A percentile compares a stretch with the other conserved stretches of the same genome.
Evolutionary conservation across 352 stramenopile genomes (phyloP).

Genomic region (Phytophthora litchii): DNA sequence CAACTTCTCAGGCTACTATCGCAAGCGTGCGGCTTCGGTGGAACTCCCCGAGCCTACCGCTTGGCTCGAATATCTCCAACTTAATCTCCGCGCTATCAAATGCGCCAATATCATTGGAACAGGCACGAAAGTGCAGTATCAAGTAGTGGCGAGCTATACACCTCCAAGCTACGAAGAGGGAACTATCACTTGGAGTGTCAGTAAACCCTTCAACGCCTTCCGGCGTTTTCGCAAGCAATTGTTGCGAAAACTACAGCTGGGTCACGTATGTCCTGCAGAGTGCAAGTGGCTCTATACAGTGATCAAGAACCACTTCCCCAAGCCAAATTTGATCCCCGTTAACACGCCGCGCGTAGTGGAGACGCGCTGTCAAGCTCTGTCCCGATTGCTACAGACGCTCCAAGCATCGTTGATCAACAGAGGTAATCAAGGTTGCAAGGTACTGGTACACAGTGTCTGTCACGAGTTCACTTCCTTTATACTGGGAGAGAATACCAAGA

Average conservation of each 20-base stretch:
- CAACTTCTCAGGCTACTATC: slow-evolving; percentile 37
- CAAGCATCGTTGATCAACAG: slow-evolving; percentile 38
- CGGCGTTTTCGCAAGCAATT: slow-evolving; percentile 48
- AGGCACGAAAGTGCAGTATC: slow-evolving; percentile 27
- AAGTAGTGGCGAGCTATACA: slow-evolving; percentile 35
- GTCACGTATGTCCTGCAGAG: slow-evolving; percentile 38
- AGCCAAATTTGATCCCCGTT: slow-evolving; percentile 29
- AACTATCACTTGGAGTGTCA: slow-evolving; percentile 34
- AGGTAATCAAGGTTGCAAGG: slow-evolving; percentile 40
- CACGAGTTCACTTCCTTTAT: slow-evolving; percentile 36
- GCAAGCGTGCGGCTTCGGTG: slow-evolving; percentile 32
- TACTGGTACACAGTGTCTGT: slow-evolving; percentile 35
- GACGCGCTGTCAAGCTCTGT: slow-evolving; percentile 26
- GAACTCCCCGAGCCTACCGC: slow-evolving; percentile 38
- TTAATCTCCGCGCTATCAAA: slow-evolving; percentile 20
- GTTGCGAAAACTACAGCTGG: slow-evolving; percentile 19
- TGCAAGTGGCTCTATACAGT: slow-evolving; percentile 45
- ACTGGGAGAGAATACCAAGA: slow-evolving; percentile 25
- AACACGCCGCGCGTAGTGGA: slow-evolving; percentile 30
- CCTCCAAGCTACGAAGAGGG: slow-evolving; percentile 13
- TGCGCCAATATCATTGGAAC: neutral
- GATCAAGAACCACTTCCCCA: slow-evolving; percentile 45
- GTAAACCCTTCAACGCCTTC: slow-evolving; percentile 46
- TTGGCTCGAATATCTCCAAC: slow-evolving; percentile 40
- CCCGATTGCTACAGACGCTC: slow-evolving; percentile 33